Evolutionary conservation across 2,329 filamentous ascomycete genomes (phyloP).

Genomic region (Aspergillus felis): DNA sequence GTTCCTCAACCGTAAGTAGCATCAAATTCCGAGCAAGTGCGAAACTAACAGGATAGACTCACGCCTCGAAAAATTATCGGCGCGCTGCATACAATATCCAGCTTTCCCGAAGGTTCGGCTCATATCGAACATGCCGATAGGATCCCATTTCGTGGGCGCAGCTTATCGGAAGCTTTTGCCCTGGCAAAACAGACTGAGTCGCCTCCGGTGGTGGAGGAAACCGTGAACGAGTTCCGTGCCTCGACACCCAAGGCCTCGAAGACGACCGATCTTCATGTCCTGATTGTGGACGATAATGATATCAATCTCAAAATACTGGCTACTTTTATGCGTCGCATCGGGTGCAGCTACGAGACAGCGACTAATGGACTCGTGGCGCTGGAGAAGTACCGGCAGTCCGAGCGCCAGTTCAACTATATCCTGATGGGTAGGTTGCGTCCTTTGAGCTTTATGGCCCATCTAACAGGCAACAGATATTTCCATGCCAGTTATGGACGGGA

Average conservation of each 20-base stretch:
- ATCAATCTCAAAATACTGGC: conserved; percentile 40
- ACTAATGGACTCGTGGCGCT: conserved; percentile 38
- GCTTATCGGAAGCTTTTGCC: conserved; percentile 14
- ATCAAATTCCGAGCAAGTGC: not conserved
- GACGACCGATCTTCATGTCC: conserved; percentile 18
- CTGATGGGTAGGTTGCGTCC: conserved; percentile 26
- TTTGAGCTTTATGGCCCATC: not conserved
- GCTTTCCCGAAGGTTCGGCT: not conserved
- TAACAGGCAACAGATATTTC: conserved; percentile 35
- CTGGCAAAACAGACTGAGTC: conserved; percentile 13
- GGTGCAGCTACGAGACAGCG: conserved; percentile 34
- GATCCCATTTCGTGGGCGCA: conserved; percentile 5
- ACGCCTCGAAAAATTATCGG: conserved; percentile 24
- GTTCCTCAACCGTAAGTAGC: conserved; percentile 25
- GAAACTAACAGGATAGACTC: conserved; percentile 19
- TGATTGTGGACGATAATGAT: conserved; percentile 42
- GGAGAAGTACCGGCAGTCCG: conserved; percentile 28
- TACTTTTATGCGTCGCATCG: conserved; percentile 37
- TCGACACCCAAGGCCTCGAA: conserved; percentile 1
- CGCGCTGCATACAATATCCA: conserved; percentile 14
- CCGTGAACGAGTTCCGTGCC: conserved; percentile 8
- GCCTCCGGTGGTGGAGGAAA: conserved; percentile 13
- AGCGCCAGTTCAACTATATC: conserved; percentile 33
- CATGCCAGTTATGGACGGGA: conserved; percentile 45
- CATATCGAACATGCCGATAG: not conserved